Conservation (phyloP, 495 filamentous ascomycete genomes). For the Pyrenula massariospora region DNA sequence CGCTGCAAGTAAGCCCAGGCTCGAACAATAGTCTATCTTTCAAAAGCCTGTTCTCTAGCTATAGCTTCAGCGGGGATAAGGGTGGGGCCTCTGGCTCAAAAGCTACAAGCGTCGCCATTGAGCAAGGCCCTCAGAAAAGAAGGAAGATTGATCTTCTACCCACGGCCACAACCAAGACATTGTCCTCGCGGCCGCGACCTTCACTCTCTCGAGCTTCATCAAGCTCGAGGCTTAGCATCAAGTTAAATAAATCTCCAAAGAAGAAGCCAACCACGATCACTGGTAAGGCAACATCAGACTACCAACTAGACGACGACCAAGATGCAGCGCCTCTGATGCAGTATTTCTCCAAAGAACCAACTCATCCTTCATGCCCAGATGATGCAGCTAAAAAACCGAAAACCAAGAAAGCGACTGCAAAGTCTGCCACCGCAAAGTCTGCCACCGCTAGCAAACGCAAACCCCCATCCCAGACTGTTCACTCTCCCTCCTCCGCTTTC, state of each 20-base stretch:
- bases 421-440: conserved; percentile 16
- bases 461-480: conserved; percentile 35
- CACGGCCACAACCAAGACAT: conserved; percentile 6
- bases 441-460: conserved; percentile 14
- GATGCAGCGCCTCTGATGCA: conserved; percentile 16
- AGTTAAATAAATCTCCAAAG: conserved; percentile 44
- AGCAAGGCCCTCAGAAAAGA: conserved; percentile 25
- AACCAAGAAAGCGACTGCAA: conserved; percentile 24
- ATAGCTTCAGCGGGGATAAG: conserved; percentile 17
- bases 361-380: neutral
- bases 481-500: conserved; percentile 63
- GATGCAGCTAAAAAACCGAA: conserved; percentile 19
- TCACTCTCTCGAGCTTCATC: conserved; percentile 1
- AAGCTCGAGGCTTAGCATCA: conserved; percentile 9
- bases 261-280: conserved; percentile 81
- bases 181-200: conserved; percentile 14
- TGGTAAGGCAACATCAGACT: conserved; percentile 70
- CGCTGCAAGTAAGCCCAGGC: conserved; percentile 1
- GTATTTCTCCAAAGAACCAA: conserved; percentile 15
- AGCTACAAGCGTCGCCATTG: conserved; percentile 2
- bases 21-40: conserved; percentile 6
- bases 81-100: conserved; percentile 3
- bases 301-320: conserved; percentile 27
- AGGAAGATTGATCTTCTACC: conserved; percentile 27
- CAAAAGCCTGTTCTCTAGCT: conserved; percentile 19